Evolutionary conservation across 371 early-diverging fungal species (phyloP).

Genomic region (Mortierella sp.): DNA sequence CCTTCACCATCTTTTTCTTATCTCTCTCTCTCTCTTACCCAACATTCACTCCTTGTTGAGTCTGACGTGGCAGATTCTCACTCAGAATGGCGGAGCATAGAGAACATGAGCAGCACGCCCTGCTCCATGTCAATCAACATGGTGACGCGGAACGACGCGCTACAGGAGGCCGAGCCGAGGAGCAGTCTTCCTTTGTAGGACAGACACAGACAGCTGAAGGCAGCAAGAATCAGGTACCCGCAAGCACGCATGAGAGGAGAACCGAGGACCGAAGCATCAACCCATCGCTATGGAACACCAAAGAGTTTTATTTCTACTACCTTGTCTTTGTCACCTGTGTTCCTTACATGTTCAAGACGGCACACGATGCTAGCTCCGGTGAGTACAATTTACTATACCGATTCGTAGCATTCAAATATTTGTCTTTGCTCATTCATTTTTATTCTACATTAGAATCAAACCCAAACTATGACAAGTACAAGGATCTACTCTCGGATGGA

Average conservation of each 20-base stretch:
- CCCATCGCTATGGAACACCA: conserved; percentile 63
- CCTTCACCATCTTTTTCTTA: not conserved
- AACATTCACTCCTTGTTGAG: not conserved
- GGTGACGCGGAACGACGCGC: conserved; percentile 3
- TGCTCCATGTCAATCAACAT: conserved; percentile 24
- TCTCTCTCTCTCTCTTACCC: not conserved
- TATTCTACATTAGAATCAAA: conserved; percentile 53
- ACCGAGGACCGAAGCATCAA: conserved; percentile 49
- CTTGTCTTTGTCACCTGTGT: conserved; percentile 66
- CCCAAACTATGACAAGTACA: conserved; percentile 70
- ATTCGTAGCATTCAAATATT: not conserved
- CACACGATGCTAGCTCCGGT: conserved; percentile 73
- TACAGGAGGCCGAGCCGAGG: conserved; percentile 8
- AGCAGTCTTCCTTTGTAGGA: too few relatives aligned
- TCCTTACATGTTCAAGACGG: conserved; percentile 76
- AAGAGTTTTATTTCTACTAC: conserved; percentile 84
- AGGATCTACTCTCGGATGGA: conserved; percentile 63
- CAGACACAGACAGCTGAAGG: not conserved
- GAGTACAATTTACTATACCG: conserved; percentile 5
- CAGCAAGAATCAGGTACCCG: conserved; percentile 9
- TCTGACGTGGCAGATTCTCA: not conserved
- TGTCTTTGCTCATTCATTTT: not conserved
- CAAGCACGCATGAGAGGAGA: conserved; percentile 12
- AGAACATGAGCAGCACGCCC: conserved; percentile 19
- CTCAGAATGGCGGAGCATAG: conserved; percentile 24